Base-by-base conservation (phyloP, 1,284 basidiomycete species). In the Trichosporon faecale region DNA sequence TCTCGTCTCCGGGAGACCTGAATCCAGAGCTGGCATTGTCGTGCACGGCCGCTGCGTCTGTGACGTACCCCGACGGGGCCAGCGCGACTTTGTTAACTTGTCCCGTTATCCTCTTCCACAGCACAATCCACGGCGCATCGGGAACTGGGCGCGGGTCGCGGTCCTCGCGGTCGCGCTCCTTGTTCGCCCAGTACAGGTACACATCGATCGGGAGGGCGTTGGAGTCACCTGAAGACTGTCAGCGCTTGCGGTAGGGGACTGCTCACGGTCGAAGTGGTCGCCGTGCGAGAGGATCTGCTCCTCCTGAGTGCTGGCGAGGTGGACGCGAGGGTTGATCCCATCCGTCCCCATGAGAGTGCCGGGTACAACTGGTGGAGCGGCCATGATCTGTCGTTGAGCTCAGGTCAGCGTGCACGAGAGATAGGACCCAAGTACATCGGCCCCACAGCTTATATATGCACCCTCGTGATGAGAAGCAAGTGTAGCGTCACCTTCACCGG, bases 171-270 rank as follows among this genome's bases (percentile, higher is more conserved):
- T 35, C 57, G 8, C 73, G 73, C 61, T 74, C 70, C 0, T 65
- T 21, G 8, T 55, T 46, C 1, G 73, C 70, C 16, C 72, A 72
- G 69, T 74, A 67, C 61, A 72, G 49, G 57, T 74, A 74, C 27
- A 67, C 66, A 29, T 74, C 73, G 29, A 74, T 63, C 0, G 73
- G 70, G 29, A 72, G 44, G 18, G 44, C 44, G 44, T 46, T 46
- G 18, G 44, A 46, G 44, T 46, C 44, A 7, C 44, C 44, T 46
- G 16, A 14, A n/a, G 4, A 3, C 21, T n/a, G 44, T 46, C n/a
- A 46, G 44, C 44, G 44, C 6, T 5, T 3, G 18, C 2, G 16
- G 18, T 9, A 21, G 44, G 14, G 2, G 44, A 46, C 21, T 16
- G 14, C 44, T n/a, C 21, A 46, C 44, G 44, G 18, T 46, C 44